Evolutionary conservation across 768 basidiomycete genomes (phyloP).

Genomic region (Podaxis mareebaensis): DNA sequence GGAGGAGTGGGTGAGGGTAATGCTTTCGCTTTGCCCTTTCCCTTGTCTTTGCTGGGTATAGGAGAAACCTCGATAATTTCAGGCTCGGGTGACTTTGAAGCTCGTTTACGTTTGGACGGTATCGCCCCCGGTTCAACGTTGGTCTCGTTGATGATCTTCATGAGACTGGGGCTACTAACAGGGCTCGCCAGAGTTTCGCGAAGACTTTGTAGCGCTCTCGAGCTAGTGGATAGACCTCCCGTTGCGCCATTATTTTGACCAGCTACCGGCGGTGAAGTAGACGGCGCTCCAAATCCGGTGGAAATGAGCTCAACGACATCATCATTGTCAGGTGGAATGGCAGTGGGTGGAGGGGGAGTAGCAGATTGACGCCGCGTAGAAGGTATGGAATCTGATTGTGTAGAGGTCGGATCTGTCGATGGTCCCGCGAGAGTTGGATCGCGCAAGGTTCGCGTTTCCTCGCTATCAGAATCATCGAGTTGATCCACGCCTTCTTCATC

Average conservation of each 20-base stretch:
- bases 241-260: not conserved
- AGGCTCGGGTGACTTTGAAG: slow-evolving; percentile 15
- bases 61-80: slow-evolving; percentile 19
- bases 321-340: not conserved
- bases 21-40: slow-evolving; percentile 12
- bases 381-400: not conserved
- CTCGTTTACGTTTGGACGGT: slow-evolving; percentile 6
- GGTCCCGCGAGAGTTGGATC: not conserved
- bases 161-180: slow-evolving; percentile 8
- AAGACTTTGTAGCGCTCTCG: not conserved
- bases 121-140: slow-evolving; percentile 5
- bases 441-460: not conserved
- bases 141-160: slow-evolving; percentile 8
- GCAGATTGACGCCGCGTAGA: not conserved
- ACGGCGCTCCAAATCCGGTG: not conserved
- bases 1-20: slow-evolving; percentile 17
- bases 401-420: not conserved
- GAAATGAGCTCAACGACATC: not conserved
- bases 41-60: slow-evolving; percentile 7
- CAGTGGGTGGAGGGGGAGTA: slow-evolving; percentile 3
- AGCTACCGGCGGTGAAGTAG: not conserved
- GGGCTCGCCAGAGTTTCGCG: not conserved
- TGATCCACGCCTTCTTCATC: slow-evolving; percentile 11
- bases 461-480: not conserved
- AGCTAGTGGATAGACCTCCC: not conserved